Evolutionary conservation across 176 grass and related monocot genomes (phyloP).

Genomic region (Puya raimondii): DNA sequence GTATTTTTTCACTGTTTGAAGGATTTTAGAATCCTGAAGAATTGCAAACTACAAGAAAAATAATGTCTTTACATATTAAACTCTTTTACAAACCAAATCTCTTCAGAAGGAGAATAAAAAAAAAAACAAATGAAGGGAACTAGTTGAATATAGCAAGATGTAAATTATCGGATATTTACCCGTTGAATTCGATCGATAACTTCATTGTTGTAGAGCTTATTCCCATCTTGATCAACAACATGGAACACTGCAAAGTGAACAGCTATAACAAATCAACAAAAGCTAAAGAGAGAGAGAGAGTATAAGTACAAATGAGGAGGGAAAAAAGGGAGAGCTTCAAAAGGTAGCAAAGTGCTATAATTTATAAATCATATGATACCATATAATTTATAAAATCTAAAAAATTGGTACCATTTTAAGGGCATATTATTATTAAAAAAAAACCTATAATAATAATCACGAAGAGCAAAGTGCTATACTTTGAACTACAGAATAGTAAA

Average conservation of each 20-base stretch:
- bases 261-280: neutral
- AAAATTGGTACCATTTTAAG: no score
- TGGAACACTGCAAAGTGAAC: slow-evolving; percentile 22
- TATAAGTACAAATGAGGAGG: neutral
- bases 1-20: neutral
- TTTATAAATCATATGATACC: no score
- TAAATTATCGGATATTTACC: neutral
- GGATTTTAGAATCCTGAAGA: neutral
- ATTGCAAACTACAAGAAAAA: neutral
- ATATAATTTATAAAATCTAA: no score
- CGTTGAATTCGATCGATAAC: slow-evolving; percentile 23
- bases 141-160: neutral
- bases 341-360: no score
- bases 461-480: neutral
- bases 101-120: neutral
- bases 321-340: no score
- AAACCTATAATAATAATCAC: neutral
- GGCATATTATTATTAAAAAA: neutral
- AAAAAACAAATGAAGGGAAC: neutral
- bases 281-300: neutral
- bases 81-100: neutral
- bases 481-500: neutral
- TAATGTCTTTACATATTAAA: neutral
- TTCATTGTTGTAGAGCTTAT: slow-evolving; percentile 20
- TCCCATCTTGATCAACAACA: slow-evolving; percentile 23